Conservation (phyloP, 1,284 basidiomycete genomes). For the Austroboletus niveus region DNA sequence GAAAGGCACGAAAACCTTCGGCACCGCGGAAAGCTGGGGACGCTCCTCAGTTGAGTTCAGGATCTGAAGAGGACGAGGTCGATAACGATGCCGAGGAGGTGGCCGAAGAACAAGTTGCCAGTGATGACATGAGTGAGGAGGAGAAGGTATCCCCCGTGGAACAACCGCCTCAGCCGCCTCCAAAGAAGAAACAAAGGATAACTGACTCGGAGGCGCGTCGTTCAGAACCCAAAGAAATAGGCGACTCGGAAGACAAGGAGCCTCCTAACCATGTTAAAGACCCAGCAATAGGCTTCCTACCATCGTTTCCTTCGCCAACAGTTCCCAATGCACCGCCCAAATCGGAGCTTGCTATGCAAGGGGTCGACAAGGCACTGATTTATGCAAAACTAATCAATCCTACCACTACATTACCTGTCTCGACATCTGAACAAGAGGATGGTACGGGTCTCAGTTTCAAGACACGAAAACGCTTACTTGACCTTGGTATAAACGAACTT, state of each 20-base stretch:
- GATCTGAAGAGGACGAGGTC: conserved; percentile 15
- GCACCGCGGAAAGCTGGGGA: conserved; percentile 13
- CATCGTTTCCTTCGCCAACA: conserved; percentile 70
- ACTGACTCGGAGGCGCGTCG: neutral
- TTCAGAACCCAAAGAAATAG: neutral
- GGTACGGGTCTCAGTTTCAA: conserved; percentile 56
- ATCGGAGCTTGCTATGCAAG: conserved; percentile 65
- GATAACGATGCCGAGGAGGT: neutral
- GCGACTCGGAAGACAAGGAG: conserved; percentile 1
- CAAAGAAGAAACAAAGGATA: conserved; percentile 21
- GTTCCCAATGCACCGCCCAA: conserved; percentile 62
- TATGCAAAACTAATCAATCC: conserved; percentile 74
- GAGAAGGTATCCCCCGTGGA: neutral
- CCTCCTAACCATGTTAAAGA: conserved; percentile 1
- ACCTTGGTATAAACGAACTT: conserved; percentile 77
- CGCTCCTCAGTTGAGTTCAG: neutral
- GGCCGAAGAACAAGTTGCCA: neutral
- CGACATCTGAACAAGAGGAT: conserved; percentile 40
- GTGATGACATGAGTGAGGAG: neutral
- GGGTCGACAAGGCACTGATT: conserved; percentile 72
- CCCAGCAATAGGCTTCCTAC: conserved; percentile 38
- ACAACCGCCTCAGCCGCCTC: conserved; percentile 1
- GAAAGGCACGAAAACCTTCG: conserved; percentile 25
- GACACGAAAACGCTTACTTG: conserved; percentile 62
- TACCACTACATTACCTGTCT: conserved; percentile 46